Conservation (phyloP, 495 filamentous ascomycete genomes). For the Bryoglossum gracile region DNA sequence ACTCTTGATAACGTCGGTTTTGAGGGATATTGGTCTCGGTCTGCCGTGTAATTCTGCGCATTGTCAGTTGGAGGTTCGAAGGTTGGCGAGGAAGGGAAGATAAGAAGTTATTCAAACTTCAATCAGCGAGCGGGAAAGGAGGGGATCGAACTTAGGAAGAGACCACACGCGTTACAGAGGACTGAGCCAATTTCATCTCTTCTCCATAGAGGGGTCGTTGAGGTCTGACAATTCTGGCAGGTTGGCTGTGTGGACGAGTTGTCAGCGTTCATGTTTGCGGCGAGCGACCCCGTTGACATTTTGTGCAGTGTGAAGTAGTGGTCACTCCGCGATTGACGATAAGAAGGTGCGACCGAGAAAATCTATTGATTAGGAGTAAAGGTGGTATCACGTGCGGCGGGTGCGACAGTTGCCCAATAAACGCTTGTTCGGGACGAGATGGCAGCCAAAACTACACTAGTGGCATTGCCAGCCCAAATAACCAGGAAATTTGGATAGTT, state of each 20-base stretch:
- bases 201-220: slow-evolving; percentile 93
- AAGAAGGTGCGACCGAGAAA: slow-evolving; percentile 25
- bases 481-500: too few relatives aligned
- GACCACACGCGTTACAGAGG: slow-evolving; percentile 97
- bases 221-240: slow-evolving; percentile 95
- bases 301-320: too few relatives aligned
- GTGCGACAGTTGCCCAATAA: slow-evolving; percentile 26
- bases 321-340: slow-evolving; percentile 35
- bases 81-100: too few relatives aligned
- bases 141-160: too few relatives aligned
- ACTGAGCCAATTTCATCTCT: slow-evolving; percentile 93
- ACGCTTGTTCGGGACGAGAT: background rate
- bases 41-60: slow-evolving; percentile 93
- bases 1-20: slow-evolving; percentile 99
- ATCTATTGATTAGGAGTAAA: slow-evolving; percentile 7
- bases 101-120: too few relatives aligned
- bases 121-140: too few relatives aligned
- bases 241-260: slow-evolving; percentile 72
- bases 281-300: too few relatives aligned
- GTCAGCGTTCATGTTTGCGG: too few relatives aligned
- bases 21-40: slow-evolving; percentile 87
- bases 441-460: too few relatives aligned
- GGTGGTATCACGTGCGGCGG: slow-evolving; percentile 11
- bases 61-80: too few relatives aligned
- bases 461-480: too few relatives aligned